phyloP scores from a whole-genome alignment of 192 early-diverging fungal genomes.

The Physocladia obscura region DNA sequence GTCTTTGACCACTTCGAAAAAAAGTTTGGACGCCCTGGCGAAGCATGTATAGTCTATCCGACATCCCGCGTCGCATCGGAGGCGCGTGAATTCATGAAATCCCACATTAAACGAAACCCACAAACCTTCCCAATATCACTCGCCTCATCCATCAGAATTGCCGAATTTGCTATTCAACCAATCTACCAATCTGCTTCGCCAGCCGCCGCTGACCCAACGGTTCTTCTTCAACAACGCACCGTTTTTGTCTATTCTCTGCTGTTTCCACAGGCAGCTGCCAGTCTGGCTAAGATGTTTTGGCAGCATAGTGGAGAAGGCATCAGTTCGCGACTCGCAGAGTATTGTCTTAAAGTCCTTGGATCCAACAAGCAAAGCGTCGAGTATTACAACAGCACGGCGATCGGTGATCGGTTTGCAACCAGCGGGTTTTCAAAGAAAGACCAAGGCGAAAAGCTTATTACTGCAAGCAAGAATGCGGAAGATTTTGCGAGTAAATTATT shows the following conservation, averaged over 20 bases:
- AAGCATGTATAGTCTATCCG: slow-evolving; percentile 76
- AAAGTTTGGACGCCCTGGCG: slow-evolving; percentile 56
- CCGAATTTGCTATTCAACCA: slow-evolving; percentile 63
- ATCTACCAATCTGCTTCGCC: slow-evolving; percentile 42
- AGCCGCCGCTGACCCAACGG: slow-evolving; percentile 39
- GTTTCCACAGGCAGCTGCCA: slow-evolving; percentile 68
- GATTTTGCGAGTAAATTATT: slow-evolving; percentile 48
- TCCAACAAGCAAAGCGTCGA: slow-evolving; percentile 40
- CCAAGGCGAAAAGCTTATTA: background rate
- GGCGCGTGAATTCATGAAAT: slow-evolving; percentile 65
- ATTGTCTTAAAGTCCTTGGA: slow-evolving; percentile 72
- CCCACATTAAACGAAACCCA: slow-evolving; percentile 30
- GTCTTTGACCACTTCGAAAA: slow-evolving; percentile 37
- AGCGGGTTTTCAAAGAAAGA: slow-evolving; percentile 2
- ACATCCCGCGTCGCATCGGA: slow-evolving; percentile 63
- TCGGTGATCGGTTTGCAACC: slow-evolving; percentile 22
- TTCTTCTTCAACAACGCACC: slow-evolving; percentile 33
- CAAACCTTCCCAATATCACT: slow-evolving; percentile 22
- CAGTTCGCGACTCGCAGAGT: slow-evolving; percentile 81
- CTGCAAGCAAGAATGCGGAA: background rate
- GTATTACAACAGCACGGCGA: slow-evolving; percentile 16
- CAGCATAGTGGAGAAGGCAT: slow-evolving; percentile 92
- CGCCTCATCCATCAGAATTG: slow-evolving; percentile 54
- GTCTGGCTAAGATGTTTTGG: slow-evolving; percentile 92
- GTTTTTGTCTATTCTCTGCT: slow-evolving; percentile 68